A percentile compares a stretch with the other conserved stretches of the same genome.
phyloP scores from a whole-genome alignment of 192 early-diverging fungal genomes.

The Coemansia sp. region DNA sequence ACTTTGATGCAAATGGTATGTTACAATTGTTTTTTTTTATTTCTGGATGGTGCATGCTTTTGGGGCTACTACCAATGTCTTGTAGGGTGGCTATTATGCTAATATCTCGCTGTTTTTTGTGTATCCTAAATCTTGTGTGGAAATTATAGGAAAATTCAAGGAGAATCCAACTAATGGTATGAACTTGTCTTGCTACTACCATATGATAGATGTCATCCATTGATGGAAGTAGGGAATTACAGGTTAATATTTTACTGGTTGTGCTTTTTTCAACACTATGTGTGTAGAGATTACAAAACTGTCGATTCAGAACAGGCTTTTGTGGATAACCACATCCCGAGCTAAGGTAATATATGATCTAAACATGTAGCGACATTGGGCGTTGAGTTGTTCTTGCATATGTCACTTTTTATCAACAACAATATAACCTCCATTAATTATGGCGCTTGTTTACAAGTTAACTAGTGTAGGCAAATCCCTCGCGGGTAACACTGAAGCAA shows the following conservation, averaged over 20 bases:
- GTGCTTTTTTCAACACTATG: not conserved
- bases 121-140: not conserved
- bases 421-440: not conserved
- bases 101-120: not conserved
- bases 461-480: conserved; percentile 59
- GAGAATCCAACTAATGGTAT: conserved; percentile 4
- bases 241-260: not conserved
- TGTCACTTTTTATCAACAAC: not conserved
- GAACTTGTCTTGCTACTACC: not conserved
- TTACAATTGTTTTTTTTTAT: not conserved
- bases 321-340: conserved; percentile 65
- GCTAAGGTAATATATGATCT: conserved; percentile 46
- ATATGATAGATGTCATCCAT: not conserved
- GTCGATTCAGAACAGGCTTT: conserved; percentile 61
- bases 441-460: not conserved
- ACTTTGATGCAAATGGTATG: conserved; percentile 47
- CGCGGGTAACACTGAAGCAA: conserved; percentile 74
- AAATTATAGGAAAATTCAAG: conserved; percentile 29
- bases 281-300: conserved; percentile 55
- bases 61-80: no score
- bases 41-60: no score
- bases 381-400: not conserved
- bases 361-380: not conserved
- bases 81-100: not conserved
- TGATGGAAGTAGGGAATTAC: not conserved